phyloP scores from a whole-genome alignment of 2,329 filamentous ascomycete genomes.

The Aspergillus sp. region DNA sequence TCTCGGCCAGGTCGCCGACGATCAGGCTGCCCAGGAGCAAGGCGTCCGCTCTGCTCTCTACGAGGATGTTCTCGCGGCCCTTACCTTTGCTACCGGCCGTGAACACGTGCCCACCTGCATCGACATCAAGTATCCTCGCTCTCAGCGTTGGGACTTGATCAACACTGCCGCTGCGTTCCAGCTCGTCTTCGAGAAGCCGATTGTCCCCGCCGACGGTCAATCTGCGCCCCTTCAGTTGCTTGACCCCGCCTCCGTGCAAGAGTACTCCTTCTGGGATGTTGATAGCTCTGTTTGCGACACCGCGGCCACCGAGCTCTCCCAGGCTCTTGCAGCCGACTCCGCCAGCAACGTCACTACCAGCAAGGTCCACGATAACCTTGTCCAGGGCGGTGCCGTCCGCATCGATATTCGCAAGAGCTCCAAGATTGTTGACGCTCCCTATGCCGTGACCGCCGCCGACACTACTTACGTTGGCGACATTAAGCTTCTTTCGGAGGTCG shows the following conservation, averaged over 20 bases:
- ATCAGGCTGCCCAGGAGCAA: slow-evolving; percentile 69
- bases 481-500: slow-evolving; percentile 74
- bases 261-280: slow-evolving; percentile 93
- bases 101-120: slow-evolving; percentile 62
- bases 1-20: slow-evolving; percentile 79
- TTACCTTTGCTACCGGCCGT: slow-evolving; percentile 73
- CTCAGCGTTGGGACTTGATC: slow-evolving; percentile 60
- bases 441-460: slow-evolving; percentile 75
- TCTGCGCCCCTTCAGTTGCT: slow-evolving; percentile 51
- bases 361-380: slow-evolving; percentile 60
- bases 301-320: slow-evolving; percentile 61
- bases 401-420: slow-evolving; percentile 82
- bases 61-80: slow-evolving; percentile 81
- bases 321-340: slow-evolving; percentile 60
- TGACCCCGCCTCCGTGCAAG: slow-evolving; percentile 59
- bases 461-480: slow-evolving; percentile 75
- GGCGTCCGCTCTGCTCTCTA: slow-evolving; percentile 82
- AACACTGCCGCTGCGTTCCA: slow-evolving; percentile 45
- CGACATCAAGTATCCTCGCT: slow-evolving; percentile 87
- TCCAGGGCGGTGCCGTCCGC: slow-evolving; percentile 73
- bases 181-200: slow-evolving; percentile 41
- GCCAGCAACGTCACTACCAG: slow-evolving; percentile 60
- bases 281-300: slow-evolving; percentile 68
- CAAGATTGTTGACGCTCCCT: slow-evolving; percentile 80
- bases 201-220: slow-evolving; percentile 35